Percentiles rank a stretch among this genome's conserved stretches.
Evolutionary conservation across 2,329 filamentous ascomycete species (phyloP).

Genomic region (Fusarium drepaniforme): DNA sequence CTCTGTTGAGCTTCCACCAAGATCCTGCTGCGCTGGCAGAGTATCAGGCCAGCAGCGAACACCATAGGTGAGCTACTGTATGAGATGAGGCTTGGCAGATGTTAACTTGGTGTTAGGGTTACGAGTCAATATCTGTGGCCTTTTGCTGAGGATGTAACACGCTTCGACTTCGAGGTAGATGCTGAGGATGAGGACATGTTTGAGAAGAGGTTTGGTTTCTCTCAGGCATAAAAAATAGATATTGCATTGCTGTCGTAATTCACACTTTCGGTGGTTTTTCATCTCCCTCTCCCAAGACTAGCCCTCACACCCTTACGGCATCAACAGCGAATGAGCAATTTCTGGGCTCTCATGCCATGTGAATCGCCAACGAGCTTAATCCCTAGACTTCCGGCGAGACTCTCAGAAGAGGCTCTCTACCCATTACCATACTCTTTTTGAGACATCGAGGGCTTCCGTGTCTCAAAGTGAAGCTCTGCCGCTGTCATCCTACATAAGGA

Average conservation of each 20-base stretch:
- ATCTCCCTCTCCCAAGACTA: not conserved
- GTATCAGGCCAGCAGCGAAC: constrained; percentile 66
- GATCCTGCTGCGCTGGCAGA: constrained; percentile 58
- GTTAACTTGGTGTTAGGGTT: constrained; percentile 52
- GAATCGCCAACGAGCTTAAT: not conserved
- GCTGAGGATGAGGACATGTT: constrained; percentile 50
- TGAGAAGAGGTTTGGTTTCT: constrained; percentile 25
- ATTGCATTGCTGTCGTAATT: not conserved
- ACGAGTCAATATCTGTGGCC: constrained; percentile 64
- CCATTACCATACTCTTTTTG: not conserved
- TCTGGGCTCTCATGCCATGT: not conserved
- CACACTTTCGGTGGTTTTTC: not conserved
- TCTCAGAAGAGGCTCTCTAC: not conserved
- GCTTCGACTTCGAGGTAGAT: constrained; percentile 67
- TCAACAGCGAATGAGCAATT: not conserved
- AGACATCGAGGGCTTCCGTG: not conserved
- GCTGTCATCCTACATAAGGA: too few relatives aligned
- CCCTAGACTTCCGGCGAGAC: too few relatives aligned
- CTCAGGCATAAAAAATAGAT: not conserved
- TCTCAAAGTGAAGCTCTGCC: not conserved
- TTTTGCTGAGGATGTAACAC: constrained; percentile 63
- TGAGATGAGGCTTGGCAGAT: rapidly evolving
- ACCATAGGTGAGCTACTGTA: constrained; percentile 55
- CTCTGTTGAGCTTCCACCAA: constrained; percentile 64
- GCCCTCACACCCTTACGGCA: not conserved